phyloP scores from a whole-genome alignment of 257 asterid species.

The Nicotiana noctiflora region DNA sequence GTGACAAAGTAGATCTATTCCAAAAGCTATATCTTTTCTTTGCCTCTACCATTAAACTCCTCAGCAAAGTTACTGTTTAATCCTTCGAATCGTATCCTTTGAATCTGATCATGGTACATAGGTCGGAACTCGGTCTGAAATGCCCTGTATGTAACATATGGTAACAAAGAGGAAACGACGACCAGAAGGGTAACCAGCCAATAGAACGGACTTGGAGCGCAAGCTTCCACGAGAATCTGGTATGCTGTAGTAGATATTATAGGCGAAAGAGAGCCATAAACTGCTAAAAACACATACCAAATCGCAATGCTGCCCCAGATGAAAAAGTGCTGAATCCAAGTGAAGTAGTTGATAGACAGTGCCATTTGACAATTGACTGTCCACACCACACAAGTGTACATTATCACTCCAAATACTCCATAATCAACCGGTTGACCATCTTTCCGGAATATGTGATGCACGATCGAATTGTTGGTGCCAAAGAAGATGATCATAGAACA shows the following conservation, averaged over 20 bases:
- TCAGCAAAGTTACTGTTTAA: constrained; percentile 18
- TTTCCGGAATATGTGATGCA: constrained; percentile 53
- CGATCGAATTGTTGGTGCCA: constrained; percentile 46
- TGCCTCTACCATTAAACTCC: constrained; percentile 11
- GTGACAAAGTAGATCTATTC: background rate
- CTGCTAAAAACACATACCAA: constrained; percentile 65
- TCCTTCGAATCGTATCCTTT: constrained; percentile 24
- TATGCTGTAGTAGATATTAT: constrained; percentile 56
- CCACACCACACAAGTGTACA: constrained; percentile 89
- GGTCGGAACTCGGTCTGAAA: constrained; percentile 65
- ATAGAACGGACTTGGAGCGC: constrained; percentile 72
- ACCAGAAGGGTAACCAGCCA: constrained; percentile 63
- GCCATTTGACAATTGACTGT: constrained; percentile 96
- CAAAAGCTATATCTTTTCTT: background rate
- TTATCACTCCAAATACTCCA: constrained; percentile 66
- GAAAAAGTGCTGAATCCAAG: constrained; percentile 92
- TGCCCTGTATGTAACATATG: constrained; percentile 55
- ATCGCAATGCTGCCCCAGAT: constrained; percentile 86
- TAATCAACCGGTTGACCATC: constrained; percentile 72
- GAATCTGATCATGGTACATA: constrained; percentile 71
- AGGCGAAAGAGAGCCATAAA: constrained; percentile 63
- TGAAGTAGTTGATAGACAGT: constrained; percentile 77
- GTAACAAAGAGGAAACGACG: constrained; percentile 54
- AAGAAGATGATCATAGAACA: constrained; percentile 74
- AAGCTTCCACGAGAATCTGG: constrained; percentile 63